Base-by-base conservation (phyloP, 345 rosid species). In the Eucalyptus erythrocorys region DNA sequence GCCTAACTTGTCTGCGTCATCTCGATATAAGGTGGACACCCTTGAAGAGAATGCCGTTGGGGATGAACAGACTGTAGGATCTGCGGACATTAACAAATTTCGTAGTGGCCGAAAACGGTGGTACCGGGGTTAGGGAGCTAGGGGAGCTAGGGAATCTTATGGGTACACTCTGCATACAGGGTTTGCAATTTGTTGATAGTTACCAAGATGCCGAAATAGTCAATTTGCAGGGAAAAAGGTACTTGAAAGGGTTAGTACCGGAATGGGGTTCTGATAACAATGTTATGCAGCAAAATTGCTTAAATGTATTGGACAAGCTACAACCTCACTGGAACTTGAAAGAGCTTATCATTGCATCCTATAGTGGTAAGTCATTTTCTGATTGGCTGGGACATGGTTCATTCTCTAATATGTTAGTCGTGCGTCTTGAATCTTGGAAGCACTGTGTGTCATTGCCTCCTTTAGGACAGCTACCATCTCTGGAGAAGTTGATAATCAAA, bases 241-340 rank as follows among this genome's bases (percentile, higher is more conserved):
- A 89, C 85, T 92, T 94, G 79, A 89, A 87, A 34, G 88, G 34
- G 50, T 59, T 93, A 87, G 87, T 30, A 49, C 81, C 93, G 81
- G 55, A 88, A 89, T 94, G 95, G 93, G 64, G 87, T 42, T 85
- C 3, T 48, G 47, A 76, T 40, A 14, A 87, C 42, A 85, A 43
- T 19, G 48, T 43, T 80, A 82, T 13, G 88, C 86, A 88, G 59
- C 89, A 42, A n/a, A 48, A 76, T 26, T 86, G 55, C 88, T 53
- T 88, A 48, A 37, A 66, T 86, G 91, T 93, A 34, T 89, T 94
- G 22, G 91, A 89, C 87, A 87, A 86, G 91, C 91, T 93, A 9
- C 92, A 91, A 80, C 94, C 96, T 76, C 91, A 90, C 51, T 71
- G 48, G 71, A 42, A 91, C 84, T 90, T 94, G 90, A 89, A 90